phyloP scores from a whole-genome alignment of 495 filamentous ascomycete genomes.

The Hypoxylon fragiforme region DNA sequence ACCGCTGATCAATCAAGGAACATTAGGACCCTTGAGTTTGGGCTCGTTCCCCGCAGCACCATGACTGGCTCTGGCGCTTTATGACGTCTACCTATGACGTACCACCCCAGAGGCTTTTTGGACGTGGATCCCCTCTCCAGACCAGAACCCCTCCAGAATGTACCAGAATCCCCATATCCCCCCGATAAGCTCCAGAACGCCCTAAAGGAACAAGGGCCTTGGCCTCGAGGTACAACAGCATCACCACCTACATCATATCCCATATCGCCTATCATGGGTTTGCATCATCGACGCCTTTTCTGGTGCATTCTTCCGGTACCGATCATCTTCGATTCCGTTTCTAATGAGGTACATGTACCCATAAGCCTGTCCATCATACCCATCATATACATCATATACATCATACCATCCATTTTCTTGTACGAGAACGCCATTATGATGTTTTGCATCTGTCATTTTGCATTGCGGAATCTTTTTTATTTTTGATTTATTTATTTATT shows the following conservation, averaged over 20 bases:
- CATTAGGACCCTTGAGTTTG: constrained; percentile 20
- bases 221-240: constrained; percentile 19
- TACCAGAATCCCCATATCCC: no score
- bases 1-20: constrained; percentile 22
- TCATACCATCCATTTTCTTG: constrained; percentile 11
- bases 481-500: no score
- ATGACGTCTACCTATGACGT: constrained; percentile 36
- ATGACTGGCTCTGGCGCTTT: constrained; percentile 11
- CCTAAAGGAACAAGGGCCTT: no score
- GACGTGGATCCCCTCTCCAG: constrained; percentile 16
- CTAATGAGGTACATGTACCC: constrained; percentile 23
- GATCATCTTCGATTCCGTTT: constrained; percentile 20
- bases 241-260: constrained; percentile 40
- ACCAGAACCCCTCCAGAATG: no score
- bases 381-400: no score
- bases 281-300: constrained; percentile 31
- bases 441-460: constrained; percentile 34
- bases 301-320: constrained; percentile 31
- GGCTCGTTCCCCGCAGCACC: constrained; percentile 26
- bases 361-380: constrained; percentile 3
- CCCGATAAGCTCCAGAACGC: no score
- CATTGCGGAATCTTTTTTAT: constrained; percentile 9
- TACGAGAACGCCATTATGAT: constrained; percentile 22
- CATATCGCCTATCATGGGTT: constrained; percentile 27
- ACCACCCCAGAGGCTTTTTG: neutral